A percentile compares a stretch with the other conserved stretches of the same genome.
Evolutionary conservation across 2,329 filamentous ascomycete genomes (phyloP).

Genomic region (Truncatella angustata): DNA sequence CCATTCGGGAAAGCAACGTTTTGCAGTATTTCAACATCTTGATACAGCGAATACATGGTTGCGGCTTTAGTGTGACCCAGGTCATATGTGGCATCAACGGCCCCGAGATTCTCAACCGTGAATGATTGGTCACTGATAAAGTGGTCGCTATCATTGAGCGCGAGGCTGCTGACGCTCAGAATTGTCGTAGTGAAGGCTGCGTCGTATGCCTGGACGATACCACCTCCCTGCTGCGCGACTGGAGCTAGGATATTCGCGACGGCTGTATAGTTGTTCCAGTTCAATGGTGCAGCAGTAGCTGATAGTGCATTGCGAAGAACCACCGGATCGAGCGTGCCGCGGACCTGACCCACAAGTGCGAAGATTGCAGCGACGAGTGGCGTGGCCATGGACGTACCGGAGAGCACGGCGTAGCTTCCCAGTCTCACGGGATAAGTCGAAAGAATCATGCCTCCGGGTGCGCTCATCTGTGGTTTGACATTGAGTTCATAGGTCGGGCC

Average conservation of each 20-base stretch:
- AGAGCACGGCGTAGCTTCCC: conserved; percentile 43
- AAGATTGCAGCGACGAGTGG: conserved; percentile 42
- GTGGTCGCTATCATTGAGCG: conserved; percentile 41
- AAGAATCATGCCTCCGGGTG: conserved; percentile 49
- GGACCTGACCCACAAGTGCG: conserved; percentile 27
- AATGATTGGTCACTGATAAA: conserved; percentile 31
- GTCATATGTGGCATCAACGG: conserved; percentile 29
- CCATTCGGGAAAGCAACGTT: conserved; percentile 10
- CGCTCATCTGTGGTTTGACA: conserved; percentile 46
- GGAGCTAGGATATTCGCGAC: conserved; percentile 21
- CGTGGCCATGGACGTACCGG: conserved; percentile 54
- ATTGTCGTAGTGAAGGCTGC: conserved; percentile 31
- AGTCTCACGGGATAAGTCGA: conserved; percentile 49
- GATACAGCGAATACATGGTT: conserved; percentile 31
- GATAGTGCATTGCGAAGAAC: conserved; percentile 23
- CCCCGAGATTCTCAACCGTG: conserved; percentile 34
- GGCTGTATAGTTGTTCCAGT: conserved; percentile 24
- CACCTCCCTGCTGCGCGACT: conserved; percentile 38
- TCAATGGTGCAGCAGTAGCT: conserved; percentile 24
- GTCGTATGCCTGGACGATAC: conserved; percentile 36
- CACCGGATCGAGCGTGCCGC: conserved; percentile 22
- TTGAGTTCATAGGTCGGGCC: conserved; percentile 45
- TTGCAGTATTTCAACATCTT: neutral
- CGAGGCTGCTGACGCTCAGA: conserved; percentile 32
- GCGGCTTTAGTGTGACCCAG: conserved; percentile 26